Evolutionary conservation across 2,329 filamentous ascomycete genomes (phyloP).

Genomic region (Ascochyta viciae-villosae): DNA sequence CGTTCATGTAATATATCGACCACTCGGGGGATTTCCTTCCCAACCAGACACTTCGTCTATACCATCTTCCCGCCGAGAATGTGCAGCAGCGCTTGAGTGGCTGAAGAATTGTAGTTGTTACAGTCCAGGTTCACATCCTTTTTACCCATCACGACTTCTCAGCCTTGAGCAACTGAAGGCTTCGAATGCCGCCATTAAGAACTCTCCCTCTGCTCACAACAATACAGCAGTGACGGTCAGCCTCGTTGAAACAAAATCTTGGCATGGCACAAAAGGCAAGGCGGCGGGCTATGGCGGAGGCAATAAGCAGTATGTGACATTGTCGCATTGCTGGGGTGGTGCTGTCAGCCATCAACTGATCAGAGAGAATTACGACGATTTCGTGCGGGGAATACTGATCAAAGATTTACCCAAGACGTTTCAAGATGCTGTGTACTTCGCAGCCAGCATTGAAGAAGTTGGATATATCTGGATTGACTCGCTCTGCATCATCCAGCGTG

Average conservation of each 20-base stretch:
- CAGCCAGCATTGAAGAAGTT: not conserved
- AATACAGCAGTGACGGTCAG: not conserved
- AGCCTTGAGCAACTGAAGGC: not conserved
- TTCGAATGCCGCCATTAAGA: not conserved
- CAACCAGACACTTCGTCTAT: not conserved
- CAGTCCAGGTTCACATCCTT: not conserved
- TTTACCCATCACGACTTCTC: not conserved
- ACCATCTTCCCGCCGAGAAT: not conserved
- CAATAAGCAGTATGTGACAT: not conserved
- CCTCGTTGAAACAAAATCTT: not conserved
- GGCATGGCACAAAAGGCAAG: not conserved
- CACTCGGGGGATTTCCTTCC: not conserved
- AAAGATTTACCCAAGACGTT: not conserved
- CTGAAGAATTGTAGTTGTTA: not conserved
- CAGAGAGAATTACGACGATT: not conserved
- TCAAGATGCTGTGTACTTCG: not conserved
- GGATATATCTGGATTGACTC: not conserved
- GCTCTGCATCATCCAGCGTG: not conserved
- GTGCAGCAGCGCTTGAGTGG: not conserved
- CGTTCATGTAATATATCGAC: not conserved
- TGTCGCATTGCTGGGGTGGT: conserved; percentile 2
- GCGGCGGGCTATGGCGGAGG: not conserved
- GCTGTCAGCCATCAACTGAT: not conserved
- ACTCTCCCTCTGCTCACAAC: too few relatives aligned
- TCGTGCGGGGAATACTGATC: not conserved